Evolutionary conservation across 768 basidiomycete genomes (phyloP).

Genomic region (Crassisporium funariophilum): DNA sequence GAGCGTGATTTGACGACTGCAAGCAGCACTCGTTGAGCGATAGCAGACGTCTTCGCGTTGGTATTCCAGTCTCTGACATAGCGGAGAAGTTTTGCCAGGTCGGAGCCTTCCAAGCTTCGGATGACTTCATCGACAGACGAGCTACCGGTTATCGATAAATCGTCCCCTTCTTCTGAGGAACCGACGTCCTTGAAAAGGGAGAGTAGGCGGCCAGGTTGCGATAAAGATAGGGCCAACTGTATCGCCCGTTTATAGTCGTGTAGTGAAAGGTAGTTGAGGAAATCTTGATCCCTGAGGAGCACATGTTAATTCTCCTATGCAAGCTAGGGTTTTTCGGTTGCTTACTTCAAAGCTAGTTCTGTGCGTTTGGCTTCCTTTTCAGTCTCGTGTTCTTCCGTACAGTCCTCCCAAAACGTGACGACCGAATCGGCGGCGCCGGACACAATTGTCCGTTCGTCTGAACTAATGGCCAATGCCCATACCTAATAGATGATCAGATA

Average conservation of each 20-base stretch:
- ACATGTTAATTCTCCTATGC: constrained; percentile 1
- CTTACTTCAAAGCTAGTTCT: constrained; percentile 80
- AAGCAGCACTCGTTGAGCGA: constrained; percentile 85
- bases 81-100: constrained; percentile 78
- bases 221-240: constrained; percentile 88
- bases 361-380: constrained; percentile 76
- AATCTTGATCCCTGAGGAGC: constrained; percentile 85
- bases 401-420: constrained; percentile 96
- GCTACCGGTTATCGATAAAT: constrained; percentile 62
- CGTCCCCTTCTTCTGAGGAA: constrained; percentile 22
- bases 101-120: constrained; percentile 64
- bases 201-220: constrained; percentile 87
- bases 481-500: constrained; percentile 54
- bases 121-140: constrained; percentile 81
- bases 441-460: constrained; percentile 82
- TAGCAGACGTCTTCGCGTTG: constrained; percentile 80
- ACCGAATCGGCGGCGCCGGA: constrained; percentile 97
- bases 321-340: constrained; percentile 11
- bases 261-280: constrained; percentile 83
- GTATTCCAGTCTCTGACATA: constrained; percentile 95
- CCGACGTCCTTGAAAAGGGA: constrained; percentile 73
- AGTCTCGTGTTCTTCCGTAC: constrained; percentile 78
- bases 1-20: constrained; percentile 78
- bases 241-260: constrained; percentile 92
- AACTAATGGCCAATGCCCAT: constrained; percentile 90